These are phyloP conservation scores for Grifola frondosa DNA, from an alignment of 1,284 basidiomycete species.

Conservation along the genomic window DNA sequence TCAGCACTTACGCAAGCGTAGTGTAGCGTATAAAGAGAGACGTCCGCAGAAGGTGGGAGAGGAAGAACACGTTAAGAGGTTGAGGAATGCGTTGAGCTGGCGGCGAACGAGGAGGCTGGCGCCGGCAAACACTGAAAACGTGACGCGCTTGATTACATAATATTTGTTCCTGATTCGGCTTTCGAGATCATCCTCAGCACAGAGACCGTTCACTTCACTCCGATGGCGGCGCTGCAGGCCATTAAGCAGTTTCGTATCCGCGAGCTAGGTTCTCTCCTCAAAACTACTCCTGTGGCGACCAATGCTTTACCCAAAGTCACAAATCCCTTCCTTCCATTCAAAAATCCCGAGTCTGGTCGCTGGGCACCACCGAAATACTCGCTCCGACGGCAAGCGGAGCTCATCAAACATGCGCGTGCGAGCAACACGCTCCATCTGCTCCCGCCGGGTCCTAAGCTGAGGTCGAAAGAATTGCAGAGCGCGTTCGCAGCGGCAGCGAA, in stretches of 20 bases:
- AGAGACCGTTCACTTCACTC: no score
- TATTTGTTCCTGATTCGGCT: no score
- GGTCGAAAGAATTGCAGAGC: slow-evolving; percentile 14
- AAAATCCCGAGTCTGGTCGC: slow-evolving; percentile 56
- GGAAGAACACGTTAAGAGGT: slow-evolving; percentile 10
- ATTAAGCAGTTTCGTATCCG: slow-evolving; percentile 32
- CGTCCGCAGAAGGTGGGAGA: slow-evolving; percentile 11
- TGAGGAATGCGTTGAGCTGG: slow-evolving; percentile 17
- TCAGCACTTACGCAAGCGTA: slow-evolving; percentile 4
- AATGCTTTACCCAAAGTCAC: slow-evolving; percentile 19
- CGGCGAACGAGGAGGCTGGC: slow-evolving; percentile 19
- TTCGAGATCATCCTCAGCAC: no score
- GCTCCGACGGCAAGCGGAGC: slow-evolving; percentile 70
- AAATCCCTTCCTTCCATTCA: slow-evolving; percentile 70
- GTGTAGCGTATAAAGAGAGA: slow-evolving; percentile 6
- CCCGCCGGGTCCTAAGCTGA: slow-evolving; percentile 63
- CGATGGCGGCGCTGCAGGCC: slow-evolving; percentile 27
- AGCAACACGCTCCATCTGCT: slow-evolving; percentile 54
- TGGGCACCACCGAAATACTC: slow-evolving; percentile 74
- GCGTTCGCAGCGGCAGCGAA: slow-evolving; percentile 5
- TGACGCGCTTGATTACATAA: no score
- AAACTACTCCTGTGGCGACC: slow-evolving; percentile 8
- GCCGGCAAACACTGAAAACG: no score
- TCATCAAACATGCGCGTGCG: slow-evolving; percentile 66
- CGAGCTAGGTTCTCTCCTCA: slow-evolving; percentile 23